Base-by-base conservation (phyloP, 208 protist genomes). In the Crithidia thermophila region DNA sequence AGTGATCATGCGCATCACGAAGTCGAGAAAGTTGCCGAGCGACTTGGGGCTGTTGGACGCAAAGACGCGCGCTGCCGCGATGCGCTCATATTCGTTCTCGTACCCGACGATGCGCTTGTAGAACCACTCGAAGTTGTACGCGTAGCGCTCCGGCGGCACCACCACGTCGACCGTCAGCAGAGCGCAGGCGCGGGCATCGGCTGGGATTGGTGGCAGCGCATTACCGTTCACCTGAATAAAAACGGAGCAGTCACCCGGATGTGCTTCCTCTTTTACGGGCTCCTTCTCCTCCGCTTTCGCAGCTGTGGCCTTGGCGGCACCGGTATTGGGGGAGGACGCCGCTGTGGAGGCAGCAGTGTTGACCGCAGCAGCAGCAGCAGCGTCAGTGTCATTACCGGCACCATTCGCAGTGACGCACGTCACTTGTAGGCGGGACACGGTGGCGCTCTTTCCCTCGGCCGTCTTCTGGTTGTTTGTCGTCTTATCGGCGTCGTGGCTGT, bases 61-160 rank as follows among this genome's bases (percentile, higher is more conserved):
- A 52, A 90, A 88, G 11, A 92, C 55, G 16, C 86, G 78, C 53
- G 89, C 83, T 18, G 75, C 74, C 16, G 82, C 86, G n/a, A 89
- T 84, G 43, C 81, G 81, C 77, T 94, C 83, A 63, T 90, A 89
- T 42, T 92, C 89, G 72, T 65, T 87, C 28, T 85, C 69, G 46
- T 87, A 77, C 23, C 86, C 84, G 23, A 77, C 55, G 37, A 92
- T 78, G 42, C 89, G 85, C 49, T 87, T 77, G 75, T 94, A 94
- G 69, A 82, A 94, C 82, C 85, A 94, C 30, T 94, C 85, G 63
- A 88, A 94, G 51, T 76, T 68, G 47, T 45, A 61, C 21, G 63
- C 52, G 53, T 85, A 90, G 23, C 90, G 86, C 33, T 79, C 76
- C 18, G 90, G 90, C 14, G 90, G 90, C 7, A 87, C 79, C 13